Evolutionary conservation across 108 stramenopile genomes (phyloP), one percentile per base, ranked within the genome.

Genomic region (Skeletonema marinoi): DNA sequence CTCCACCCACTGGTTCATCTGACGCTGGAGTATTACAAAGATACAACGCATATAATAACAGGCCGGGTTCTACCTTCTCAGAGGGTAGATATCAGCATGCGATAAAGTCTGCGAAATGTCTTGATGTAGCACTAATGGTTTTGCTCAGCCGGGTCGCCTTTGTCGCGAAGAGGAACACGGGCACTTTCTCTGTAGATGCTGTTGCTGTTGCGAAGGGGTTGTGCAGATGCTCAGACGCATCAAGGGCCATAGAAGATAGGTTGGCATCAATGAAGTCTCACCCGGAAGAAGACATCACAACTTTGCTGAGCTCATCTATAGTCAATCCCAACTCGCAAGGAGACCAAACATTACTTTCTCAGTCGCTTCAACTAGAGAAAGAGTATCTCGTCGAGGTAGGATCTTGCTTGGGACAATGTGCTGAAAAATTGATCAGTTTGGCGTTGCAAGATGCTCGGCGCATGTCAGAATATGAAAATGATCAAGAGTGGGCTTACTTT

Each of bases 141-240:
- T 68, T 78, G 32, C 48, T 68, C 35, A 78, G 65, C 35, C 66
- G 78, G 17, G 65, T 68, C 10, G n/a, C 68, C 29, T 48, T 77
- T 56, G 60, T 70, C 16, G 21, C 46, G 17, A 44, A 77, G 32
- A 69, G 73, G 65, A 66, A 39, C 6, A 11, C 41, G 9, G 38
- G 44, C 6, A 60, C 66, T 30, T 75, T 78, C 67, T 38, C 66
- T 54, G 35, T 78, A 42, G 78, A 78, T 60, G 65, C 73, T 32
- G 73, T 78, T 56, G 78, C 78, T 3, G 68, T 78, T n/a, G 73
- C 78, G 12, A 78, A 78, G 46, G 78, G 78, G 66, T 13, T 78
- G 21, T 78, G 78, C 29, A 74, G 78, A 56, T 78, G 78, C 50
- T 74, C 78, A 46, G 78, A 78, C 60, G 78, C 73, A 21, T 58